phyloP scores from a whole-genome alignment of 2,329 filamentous ascomycete genomes.

The Metarhizium rileyi region DNA sequence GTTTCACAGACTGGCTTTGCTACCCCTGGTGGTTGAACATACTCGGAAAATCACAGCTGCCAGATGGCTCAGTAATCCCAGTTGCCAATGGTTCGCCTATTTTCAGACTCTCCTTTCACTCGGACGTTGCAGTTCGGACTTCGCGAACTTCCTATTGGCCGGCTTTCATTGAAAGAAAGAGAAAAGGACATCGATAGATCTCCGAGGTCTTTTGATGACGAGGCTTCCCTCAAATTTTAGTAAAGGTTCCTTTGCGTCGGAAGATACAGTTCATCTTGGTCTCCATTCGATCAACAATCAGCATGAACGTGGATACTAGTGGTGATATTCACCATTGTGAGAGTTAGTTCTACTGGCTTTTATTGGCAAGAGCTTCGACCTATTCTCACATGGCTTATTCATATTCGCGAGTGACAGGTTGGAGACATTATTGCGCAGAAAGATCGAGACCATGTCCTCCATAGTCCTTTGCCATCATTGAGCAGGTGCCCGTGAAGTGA shows the following conservation, averaged over 20 bases:
- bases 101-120: too few relatives aligned
- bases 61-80: too few relatives aligned
- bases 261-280: slow-evolving; percentile 2
- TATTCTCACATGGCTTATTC: slow-evolving; percentile 4
- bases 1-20: too few relatives aligned
- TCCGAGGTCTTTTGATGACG: neutral
- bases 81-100: too few relatives aligned
- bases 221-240: neutral
- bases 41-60: too few relatives aligned
- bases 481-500: too few relatives aligned
- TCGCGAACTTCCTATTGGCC: neutral
- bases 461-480: too few relatives aligned
- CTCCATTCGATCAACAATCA: neutral
- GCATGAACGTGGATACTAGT: neutral
- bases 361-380: neutral
- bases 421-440: neutral
- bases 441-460: slow-evolving; percentile 1
- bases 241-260: slow-evolving; percentile 2
- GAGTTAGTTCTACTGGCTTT: slow-evolving; percentile 1
- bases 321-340: neutral
- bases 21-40: too few relatives aligned
- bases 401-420: neutral
- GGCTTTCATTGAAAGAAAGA: slow-evolving; percentile 3
- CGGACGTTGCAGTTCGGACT: too few relatives aligned
- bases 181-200: slow-evolving; percentile 2